Base-by-base conservation (phyloP, 2,329 filamentous ascomycete species). In the Cadophora sp. region DNA sequence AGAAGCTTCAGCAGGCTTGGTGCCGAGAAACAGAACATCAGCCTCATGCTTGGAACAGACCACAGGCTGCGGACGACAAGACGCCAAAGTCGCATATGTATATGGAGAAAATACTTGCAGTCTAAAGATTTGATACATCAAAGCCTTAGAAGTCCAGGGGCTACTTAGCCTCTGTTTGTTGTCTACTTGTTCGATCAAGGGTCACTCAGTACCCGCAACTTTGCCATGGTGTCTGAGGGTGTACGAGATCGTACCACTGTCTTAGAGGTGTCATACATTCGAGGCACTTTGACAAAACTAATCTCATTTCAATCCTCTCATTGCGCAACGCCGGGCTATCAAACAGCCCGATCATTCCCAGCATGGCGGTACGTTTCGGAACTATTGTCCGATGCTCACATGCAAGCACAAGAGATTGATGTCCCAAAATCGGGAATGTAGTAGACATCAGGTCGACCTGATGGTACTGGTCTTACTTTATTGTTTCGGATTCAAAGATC, bases 1-100 rank as follows among this genome's bases (percentile, higher is more conserved):
- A 31, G 31, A 55, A 55, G 51, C 51, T 55, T 55, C 51, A 31
- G 51, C 12, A 16, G 14, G 14, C 51, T 55, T 55, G 51, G 51
- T 55, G 14, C 51, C 51, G 51, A 55, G 51, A 31, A 53, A 31
- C 51, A 31, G n/a, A 22, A 31, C 27, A n/a, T 9, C 24, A 29
- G 51, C 51, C 26, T 55, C 51, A 55, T 31, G 16, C 51, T 55
- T 9, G 51, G 27, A n/a, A 29, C 12, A 31, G 51, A 53, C 50
- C 26, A 53, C 51, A 8, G 7, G 50, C 11, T 27, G 6, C 29
- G 9, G 7, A 55, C 9, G 14, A 31, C 14, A 31, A 16, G 16
- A 55, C 31, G 6, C 31, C 51, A 55, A 55, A 29, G 3, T 31
- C 16, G 16, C 51, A 55, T 29, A 7, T 55, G 14, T 8, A 55